phyloP scores from a whole-genome alignment of 306 rosid genomes.

The Prunus kanzakura region DNA sequence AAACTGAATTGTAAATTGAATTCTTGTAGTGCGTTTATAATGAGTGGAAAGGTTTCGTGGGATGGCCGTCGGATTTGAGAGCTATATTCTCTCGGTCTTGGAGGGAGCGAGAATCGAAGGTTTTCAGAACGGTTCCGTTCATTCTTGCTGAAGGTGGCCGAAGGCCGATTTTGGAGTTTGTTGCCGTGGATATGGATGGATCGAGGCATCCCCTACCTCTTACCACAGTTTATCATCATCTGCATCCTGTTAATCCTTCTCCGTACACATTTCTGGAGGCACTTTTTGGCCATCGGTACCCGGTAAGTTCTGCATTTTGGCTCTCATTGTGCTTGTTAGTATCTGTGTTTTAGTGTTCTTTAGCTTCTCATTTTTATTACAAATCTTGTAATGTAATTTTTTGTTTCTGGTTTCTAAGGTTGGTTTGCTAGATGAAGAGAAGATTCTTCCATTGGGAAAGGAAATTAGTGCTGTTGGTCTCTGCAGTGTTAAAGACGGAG shows the following conservation, averaged over 20 bases:
- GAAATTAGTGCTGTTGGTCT: slow-evolving; percentile 78
- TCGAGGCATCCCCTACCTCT: slow-evolving; percentile 80
- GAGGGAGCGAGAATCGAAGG: slow-evolving; percentile 62
- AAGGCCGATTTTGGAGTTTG: slow-evolving; percentile 38
- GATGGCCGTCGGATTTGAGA: slow-evolving; percentile 85
- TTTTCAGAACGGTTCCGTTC: slow-evolving; percentile 71
- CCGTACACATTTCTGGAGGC: slow-evolving; percentile 79
- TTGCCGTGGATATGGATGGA: slow-evolving; percentile 62
- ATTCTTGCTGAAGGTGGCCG: slow-evolving; percentile 60
- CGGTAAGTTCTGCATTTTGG: slow-evolving; percentile 49
- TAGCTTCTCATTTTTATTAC: background rate
- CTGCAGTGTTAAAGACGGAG: slow-evolving; percentile 56
- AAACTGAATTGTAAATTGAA: background rate
- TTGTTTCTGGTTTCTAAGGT: slow-evolving; percentile 50
- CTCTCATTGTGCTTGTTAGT: background rate
- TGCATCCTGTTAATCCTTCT: slow-evolving; percentile 62
- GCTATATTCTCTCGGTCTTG: slow-evolving; percentile 55
- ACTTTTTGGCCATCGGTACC: slow-evolving; percentile 69
- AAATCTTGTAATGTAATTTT: background rate
- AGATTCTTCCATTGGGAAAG: slow-evolving; percentile 83
- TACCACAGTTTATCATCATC: slow-evolving; percentile 68
- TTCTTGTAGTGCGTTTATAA: slow-evolving; percentile 64
- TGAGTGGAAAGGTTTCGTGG: slow-evolving; percentile 83
- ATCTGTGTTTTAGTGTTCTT: background rate
- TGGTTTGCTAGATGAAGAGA: slow-evolving; percentile 85